These are phyloP conservation scores for Aaosphaeria arxii DNA, from an alignment of 2,329 filamentous ascomycete species.

Conservation along the genomic window DNA sequence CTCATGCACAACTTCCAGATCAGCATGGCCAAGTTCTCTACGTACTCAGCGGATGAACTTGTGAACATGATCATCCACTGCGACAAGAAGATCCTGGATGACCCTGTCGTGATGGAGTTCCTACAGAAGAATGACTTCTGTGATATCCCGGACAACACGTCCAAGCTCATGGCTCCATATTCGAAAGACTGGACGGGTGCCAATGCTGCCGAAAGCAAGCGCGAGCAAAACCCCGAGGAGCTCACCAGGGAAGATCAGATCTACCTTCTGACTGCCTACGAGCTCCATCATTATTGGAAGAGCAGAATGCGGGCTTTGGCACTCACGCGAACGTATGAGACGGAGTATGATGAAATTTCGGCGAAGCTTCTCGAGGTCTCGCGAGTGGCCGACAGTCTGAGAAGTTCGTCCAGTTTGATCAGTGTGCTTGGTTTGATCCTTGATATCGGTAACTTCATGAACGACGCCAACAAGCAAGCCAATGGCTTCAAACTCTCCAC, in stretches of 20 bases:
- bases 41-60: slow-evolving; percentile 76
- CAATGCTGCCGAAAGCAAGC: slow-evolving; percentile 70
- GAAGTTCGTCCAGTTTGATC: slow-evolving; percentile 90
- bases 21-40: slow-evolving; percentile 89
- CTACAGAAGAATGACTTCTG: slow-evolving; percentile 89
- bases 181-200: slow-evolving; percentile 95
- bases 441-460: slow-evolving; percentile 99
- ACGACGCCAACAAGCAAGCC: slow-evolving; percentile 97
- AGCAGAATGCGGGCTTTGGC: slow-evolving; percentile 88
- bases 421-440: slow-evolving; percentile 94
- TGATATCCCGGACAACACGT: slow-evolving; percentile 84
- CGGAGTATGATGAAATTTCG: slow-evolving; percentile 89
- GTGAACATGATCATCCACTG: slow-evolving; percentile 95
- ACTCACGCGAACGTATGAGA: slow-evolving; percentile 78
- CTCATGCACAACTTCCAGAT: slow-evolving; percentile 61
- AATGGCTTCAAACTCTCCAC: slow-evolving; percentile 97
- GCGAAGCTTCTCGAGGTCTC: slow-evolving; percentile 84
- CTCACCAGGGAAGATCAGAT: slow-evolving; percentile 95
- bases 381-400: slow-evolving; percentile 79
- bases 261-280: slow-evolving; percentile 87
- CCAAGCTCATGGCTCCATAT: slow-evolving; percentile 91
- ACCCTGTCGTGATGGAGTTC: slow-evolving; percentile 93
- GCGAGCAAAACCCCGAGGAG: slow-evolving; percentile 83
- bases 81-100: slow-evolving; percentile 83
- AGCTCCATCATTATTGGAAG: slow-evolving; percentile 98